These are phyloP conservation scores for Jamesozyma jinghongensis DNA, from an alignment of 805 yeast species.

Conservation along the genomic window DNA sequence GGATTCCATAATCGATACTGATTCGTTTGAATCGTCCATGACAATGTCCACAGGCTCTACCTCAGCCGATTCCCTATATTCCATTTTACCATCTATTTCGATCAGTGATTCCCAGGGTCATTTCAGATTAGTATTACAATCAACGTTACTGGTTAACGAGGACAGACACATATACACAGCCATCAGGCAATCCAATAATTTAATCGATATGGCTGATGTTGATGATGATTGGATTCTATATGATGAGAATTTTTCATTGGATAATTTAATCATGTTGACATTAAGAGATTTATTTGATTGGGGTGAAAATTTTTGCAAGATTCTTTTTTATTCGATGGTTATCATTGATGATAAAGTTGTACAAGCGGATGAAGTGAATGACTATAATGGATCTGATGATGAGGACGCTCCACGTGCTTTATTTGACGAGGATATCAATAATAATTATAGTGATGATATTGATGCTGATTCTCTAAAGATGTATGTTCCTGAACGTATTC, in stretches of 20 bases:
- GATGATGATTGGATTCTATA: conserved; percentile 37
- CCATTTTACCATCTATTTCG: conserved; percentile 28
- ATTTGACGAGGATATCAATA: conserved; percentile 4
- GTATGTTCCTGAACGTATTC: conserved; percentile 18
- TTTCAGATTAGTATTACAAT: conserved; percentile 28
- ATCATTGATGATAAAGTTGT: conserved; percentile 4
- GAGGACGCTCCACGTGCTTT: conserved; percentile 3
- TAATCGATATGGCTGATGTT: conserved; percentile 24
- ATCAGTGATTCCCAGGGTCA: conserved; percentile 25
- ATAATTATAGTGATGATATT: conserved; percentile 15
- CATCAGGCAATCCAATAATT: conserved; percentile 28
- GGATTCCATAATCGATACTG: neutral
- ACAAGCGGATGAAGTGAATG: conserved; percentile 2
- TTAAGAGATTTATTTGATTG: conserved; percentile 12
- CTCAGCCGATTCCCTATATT: conserved; percentile 7
- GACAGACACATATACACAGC: conserved; percentile 26
- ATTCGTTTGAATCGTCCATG: conserved; percentile 4
- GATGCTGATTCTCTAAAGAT: conserved; percentile 19
- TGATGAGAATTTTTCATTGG: conserved; percentile 33
- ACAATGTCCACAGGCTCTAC: conserved; percentile 1
- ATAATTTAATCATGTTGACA: conserved; percentile 24
- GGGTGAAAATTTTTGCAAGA: conserved; percentile 9
- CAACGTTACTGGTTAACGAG: conserved; percentile 22
- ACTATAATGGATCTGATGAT: conserved; percentile 1
- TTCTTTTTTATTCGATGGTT: conserved; percentile 18